Evolutionary conservation across 345 rosid genomes (phyloP), one percentile per base, ranked within the genome.

Genomic region (Salix koriyanagi): DNA sequence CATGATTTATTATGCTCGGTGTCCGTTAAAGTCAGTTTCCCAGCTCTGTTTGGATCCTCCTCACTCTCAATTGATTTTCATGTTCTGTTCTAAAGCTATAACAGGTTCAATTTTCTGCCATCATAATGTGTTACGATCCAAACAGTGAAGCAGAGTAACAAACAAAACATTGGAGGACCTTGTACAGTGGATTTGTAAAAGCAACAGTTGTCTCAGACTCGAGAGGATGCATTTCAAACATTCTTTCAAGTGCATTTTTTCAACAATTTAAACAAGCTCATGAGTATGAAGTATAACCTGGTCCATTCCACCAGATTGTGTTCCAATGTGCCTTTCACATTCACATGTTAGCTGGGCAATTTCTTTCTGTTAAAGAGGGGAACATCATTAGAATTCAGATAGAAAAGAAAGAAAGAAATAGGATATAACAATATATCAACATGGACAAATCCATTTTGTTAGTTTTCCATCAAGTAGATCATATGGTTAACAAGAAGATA

Each of bases 281-380:
- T 21, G 11, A 62, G 39, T 2, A 52, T 69, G 8, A 42, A 69
- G 64, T 48, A 30, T 46, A 75, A 96, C 98, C 97, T 96, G 99
- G 83, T 94, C 99, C 99, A 96, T 96, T 73, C 99, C 99, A 79
- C 99, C 99, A 69, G 99, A 94, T 68, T 91, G 99, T 7, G 98
- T 94, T 83, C 99, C 99, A 70, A 96, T 91, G 74, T 96, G 97
- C 71, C 90, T 87, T 85, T 94, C 99, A 75, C 99, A 94, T 16
- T 90, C 97, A 74, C 99, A 94, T 4, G 99, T 94, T 74, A 96
- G 85, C 50, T 96, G 99, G 25, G 99, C 99, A 77, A 94, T 69
- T 73, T 96, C 99, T 92, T 96, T 94, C 99, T 96, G 92, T 79
- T 25, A 74, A 74, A 46, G 36, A 76, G 10, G 23, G 65, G 66